Percentiles rank a stretch among this genome's conserved stretches.
phyloP scores from a whole-genome alignment of 2,329 filamentous ascomycete species.

The Fusarium sp. region DNA sequence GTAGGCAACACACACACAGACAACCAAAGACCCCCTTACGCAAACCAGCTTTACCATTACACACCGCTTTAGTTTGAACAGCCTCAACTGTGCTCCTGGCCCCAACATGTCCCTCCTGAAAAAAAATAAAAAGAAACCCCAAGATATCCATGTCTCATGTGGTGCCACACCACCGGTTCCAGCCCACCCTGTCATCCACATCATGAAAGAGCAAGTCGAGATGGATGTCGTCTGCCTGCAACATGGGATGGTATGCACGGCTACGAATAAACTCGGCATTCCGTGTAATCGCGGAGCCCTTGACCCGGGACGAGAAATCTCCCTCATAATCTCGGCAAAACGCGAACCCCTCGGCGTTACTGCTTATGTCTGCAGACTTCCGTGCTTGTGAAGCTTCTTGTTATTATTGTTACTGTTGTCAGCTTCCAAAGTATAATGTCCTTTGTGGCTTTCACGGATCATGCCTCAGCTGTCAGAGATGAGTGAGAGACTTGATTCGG shows the following conservation, averaged over 20 bases:
- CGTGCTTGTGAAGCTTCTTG: neutral
- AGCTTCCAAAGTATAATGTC: neutral
- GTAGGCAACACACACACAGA: conserved; percentile 1
- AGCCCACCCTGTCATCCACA: neutral
- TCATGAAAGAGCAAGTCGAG: neutral
- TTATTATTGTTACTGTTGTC: neutral
- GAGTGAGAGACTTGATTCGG: neutral
- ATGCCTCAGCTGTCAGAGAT: neutral
- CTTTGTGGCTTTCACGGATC: neutral
- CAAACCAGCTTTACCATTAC: neutral
- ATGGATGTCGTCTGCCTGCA: neutral
- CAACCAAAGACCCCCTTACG: neutral
- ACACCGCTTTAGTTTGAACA: conserved; percentile 23
- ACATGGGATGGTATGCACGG: neutral
- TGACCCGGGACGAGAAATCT: conserved; percentile 1
- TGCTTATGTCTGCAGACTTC: neutral
- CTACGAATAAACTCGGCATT: neutral
- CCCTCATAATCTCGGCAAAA: neutral
- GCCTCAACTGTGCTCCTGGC: neutral
- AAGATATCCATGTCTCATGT: conserved; percentile 23
- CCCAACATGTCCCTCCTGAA: neutral
- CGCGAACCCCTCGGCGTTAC: neutral
- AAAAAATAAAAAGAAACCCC: neutral
- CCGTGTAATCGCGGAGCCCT: neutral
- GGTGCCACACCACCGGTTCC: conserved; percentile 26